A percentile compares a stretch with the other conserved stretches of the same genome.
Conservation (phyloP, 495 filamentous ascomycete species). For the Chaetomium fimeti region DNA sequence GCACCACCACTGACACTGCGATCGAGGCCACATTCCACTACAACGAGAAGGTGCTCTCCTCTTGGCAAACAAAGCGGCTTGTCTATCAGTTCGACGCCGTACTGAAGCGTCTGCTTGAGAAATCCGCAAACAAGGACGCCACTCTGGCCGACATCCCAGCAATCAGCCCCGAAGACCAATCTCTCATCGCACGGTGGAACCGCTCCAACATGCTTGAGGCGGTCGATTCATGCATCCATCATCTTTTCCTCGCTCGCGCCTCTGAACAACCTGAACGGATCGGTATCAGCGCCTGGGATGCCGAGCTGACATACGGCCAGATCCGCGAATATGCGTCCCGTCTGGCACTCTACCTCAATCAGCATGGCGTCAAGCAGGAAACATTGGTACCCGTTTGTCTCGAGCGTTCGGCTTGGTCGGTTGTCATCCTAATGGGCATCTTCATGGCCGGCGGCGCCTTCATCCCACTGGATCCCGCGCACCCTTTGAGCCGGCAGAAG, state of each 20-base stretch:
- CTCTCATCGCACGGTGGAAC: slow-evolving; percentile 27
- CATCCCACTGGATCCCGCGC: slow-evolving; percentile 54
- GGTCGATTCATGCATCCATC: slow-evolving; percentile 38
- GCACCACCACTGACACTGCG: slow-evolving; percentile 13
- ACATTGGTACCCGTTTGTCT: slow-evolving; percentile 56
- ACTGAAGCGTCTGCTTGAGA: slow-evolving; percentile 20
- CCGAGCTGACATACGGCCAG: slow-evolving; percentile 54
- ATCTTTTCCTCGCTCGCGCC: slow-evolving; percentile 40
- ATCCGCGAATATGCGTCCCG: slow-evolving; percentile 37
- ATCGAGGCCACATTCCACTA: slow-evolving; percentile 28
- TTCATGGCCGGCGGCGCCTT: slow-evolving; percentile 56
- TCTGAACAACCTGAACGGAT: slow-evolving; percentile 39
- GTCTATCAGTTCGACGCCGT: slow-evolving; percentile 29
- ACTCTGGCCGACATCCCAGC: slow-evolving; percentile 24
- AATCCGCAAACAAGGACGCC: neutral
- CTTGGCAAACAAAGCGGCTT: slow-evolving; percentile 29
- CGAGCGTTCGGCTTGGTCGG: slow-evolving; percentile 52
- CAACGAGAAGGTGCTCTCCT: slow-evolving; percentile 27
- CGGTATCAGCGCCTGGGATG: slow-evolving; percentile 57
- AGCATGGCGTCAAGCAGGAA: slow-evolving; percentile 45
- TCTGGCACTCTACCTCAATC: slow-evolving; percentile 44
- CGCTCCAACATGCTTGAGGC: neutral
- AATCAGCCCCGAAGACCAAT: slow-evolving; percentile 26
- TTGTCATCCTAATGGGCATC: slow-evolving; percentile 49
- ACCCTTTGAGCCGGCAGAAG: slow-evolving; percentile 53